Evolutionary conservation across 164 flowering plant species (phyloP).

Genomic region (Kalanchoe fedtschenkoi): DNA sequence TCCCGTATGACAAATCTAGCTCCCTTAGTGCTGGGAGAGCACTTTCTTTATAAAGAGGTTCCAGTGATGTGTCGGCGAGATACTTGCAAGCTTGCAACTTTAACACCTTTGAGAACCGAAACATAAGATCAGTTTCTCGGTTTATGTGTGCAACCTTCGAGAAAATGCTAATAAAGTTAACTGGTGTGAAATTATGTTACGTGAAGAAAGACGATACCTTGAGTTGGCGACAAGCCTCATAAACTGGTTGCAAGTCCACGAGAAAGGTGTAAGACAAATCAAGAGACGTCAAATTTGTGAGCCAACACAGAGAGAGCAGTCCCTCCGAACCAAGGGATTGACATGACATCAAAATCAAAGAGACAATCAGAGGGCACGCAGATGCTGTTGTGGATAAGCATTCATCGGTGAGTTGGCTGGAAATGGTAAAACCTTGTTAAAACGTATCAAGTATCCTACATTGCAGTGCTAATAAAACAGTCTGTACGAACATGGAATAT

Average conservation of each 20-base stretch:
- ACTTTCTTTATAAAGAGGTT: conserved; percentile 68
- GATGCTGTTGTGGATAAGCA: conserved; percentile 76
- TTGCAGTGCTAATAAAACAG: not conserved
- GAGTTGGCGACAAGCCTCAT: conserved; percentile 61
- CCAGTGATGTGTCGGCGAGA: conserved; percentile 65
- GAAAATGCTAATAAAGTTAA: not conserved
- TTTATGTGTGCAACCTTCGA: too few species aligned
- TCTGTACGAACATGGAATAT: not conserved
- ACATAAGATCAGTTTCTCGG: not conserved
- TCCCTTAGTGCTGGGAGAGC: conserved; percentile 76
- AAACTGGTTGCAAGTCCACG: conserved; percentile 73
- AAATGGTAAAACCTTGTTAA: not conserved
- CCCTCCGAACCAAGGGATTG: conserved; percentile 83
- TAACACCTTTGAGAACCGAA: conserved; percentile 38
- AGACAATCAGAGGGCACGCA: conserved; percentile 69
- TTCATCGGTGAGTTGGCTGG: conserved; percentile 84
- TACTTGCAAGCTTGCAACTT: conserved; percentile 98
- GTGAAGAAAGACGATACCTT: conserved; percentile 35
- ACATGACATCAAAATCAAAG: conserved; percentile 87
- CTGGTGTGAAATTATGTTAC: not conserved
- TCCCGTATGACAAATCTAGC: conserved; percentile 84
- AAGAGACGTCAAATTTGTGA: conserved; percentile 57
- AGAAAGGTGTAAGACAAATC: conserved; percentile 90
- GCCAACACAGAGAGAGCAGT: conserved; percentile 57
- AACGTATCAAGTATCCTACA: not conserved